Conservation (phyloP, 179 eudicot genomes). For the Corrigiola litoralis region DNA sequence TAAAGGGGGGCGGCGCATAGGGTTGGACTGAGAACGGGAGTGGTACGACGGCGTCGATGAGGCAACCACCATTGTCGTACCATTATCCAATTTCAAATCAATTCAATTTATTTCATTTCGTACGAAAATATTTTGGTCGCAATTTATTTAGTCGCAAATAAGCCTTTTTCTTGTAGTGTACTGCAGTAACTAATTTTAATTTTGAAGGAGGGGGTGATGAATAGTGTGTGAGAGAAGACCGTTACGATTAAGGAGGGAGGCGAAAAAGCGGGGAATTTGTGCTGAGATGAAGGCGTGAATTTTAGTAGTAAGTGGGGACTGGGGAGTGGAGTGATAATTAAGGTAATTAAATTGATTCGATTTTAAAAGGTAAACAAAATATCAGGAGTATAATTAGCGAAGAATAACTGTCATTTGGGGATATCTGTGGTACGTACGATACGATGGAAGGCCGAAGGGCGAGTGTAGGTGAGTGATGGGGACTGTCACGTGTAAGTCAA, state of each 20-base stretch:
- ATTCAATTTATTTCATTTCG: slow-evolving; percentile 1
- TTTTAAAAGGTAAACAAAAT: no score
- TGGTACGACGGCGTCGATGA: slow-evolving; percentile 25
- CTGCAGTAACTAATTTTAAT: slow-evolving; percentile 1
- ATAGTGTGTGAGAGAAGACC: slow-evolving; percentile 17
- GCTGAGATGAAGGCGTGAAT: slow-evolving; percentile 7
- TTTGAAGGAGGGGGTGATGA: not conserved
- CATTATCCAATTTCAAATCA: slow-evolving; percentile 1
- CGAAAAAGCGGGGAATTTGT: not conserved
- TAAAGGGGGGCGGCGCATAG: slow-evolving; percentile 30
- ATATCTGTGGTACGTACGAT: slow-evolving; percentile 5
- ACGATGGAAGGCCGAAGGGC: no score
- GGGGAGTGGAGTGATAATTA: not conserved
- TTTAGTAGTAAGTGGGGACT: no score
- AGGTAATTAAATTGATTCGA: not conserved
- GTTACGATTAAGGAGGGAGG: slow-evolving; percentile 20
- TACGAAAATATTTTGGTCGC: slow-evolving; percentile 6
- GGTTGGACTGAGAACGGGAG: slow-evolving; percentile 21
- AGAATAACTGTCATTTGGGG: slow-evolving; percentile 2
- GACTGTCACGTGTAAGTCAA: not conserved
- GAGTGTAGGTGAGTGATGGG: slow-evolving; percentile 2
- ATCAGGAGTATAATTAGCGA: slow-evolving; percentile 5
- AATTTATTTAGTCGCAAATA: not conserved
- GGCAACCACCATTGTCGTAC: slow-evolving; percentile 18
- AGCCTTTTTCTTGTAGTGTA: not conserved